Percentiles rank a stretch among this genome's conserved stretches.
These are phyloP conservation scores for Rossbeevera mucosa DNA, from an alignment of 768 basidiomycete species.

Conservation along the genomic window DNA sequence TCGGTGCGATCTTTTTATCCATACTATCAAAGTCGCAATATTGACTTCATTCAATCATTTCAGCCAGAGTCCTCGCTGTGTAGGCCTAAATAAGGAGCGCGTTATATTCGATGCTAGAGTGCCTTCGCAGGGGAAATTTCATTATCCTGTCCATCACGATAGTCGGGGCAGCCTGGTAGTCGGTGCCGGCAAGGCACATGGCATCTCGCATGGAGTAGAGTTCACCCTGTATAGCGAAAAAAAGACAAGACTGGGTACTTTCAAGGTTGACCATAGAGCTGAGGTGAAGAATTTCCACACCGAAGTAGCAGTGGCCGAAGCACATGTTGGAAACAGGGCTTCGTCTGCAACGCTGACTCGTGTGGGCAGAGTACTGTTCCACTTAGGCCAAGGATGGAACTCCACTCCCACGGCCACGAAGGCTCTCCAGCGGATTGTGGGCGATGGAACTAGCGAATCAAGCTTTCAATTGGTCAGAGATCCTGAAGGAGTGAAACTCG, in stretches of 20 bases:
- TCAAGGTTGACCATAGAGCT: constrained; percentile 1
- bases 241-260: background rate
- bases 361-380: background rate
- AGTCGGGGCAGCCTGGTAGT: constrained; percentile 13
- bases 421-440: background rate
- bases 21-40: background rate
- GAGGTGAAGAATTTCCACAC: constrained; percentile 12
- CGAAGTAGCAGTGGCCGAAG: background rate
- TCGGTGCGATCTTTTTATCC: constrained; percentile 1
- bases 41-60: background rate
- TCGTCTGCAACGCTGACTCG: constrained; percentile 1
- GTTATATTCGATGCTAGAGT: constrained; percentile 22
- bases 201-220: constrained; percentile 13
- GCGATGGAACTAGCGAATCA: background rate
- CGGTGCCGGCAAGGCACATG: constrained; percentile 24
- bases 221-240: constrained; percentile 17
- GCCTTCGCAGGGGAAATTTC: constrained; percentile 3
- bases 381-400: background rate
- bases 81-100: constrained; percentile 20
- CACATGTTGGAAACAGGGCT: background rate
- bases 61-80: constrained; percentile 30
- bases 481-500: background rate
- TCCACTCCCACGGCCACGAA: background rate
- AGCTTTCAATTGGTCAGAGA: background rate
- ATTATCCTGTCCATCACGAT: background rate